Conservation (phyloP, 2,329 filamentous ascomycete genomes). For the Bimuria novae-zelandiae region DNA sequence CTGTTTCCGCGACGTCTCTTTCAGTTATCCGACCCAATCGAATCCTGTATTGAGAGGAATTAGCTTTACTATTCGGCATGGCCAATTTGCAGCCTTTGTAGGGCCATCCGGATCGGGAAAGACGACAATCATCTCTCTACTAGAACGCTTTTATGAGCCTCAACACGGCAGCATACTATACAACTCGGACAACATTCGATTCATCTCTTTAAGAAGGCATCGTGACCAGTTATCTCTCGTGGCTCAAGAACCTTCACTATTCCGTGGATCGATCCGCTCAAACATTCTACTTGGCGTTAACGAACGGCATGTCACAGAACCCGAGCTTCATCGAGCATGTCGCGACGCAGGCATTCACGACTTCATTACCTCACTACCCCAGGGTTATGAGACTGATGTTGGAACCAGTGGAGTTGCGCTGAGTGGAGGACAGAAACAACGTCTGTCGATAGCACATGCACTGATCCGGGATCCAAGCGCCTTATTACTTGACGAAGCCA, state of each 20-base stretch:
- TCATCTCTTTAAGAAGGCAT: constrained; percentile 77
- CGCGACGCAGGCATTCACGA: constrained; percentile 57
- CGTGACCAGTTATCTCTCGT: constrained; percentile 83
- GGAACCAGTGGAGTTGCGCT: constrained; percentile 59
- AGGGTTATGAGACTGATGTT: constrained; percentile 33
- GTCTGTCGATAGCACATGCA: constrained; percentile 73
- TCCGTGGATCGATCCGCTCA: constrained; percentile 84
- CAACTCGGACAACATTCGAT: constrained; percentile 69
- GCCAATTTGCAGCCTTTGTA: constrained; percentile 59
- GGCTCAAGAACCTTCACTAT: constrained; percentile 87
- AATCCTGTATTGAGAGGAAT: constrained; percentile 72
- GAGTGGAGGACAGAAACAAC: constrained; percentile 77
- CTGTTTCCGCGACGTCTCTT: constrained; percentile 77
- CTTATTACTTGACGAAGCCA: constrained; percentile 64
- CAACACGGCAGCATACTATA: constrained; percentile 62
- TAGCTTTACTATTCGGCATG: constrained; percentile 11
- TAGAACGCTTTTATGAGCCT: constrained; percentile 87
- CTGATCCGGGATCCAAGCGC: constrained; percentile 65
- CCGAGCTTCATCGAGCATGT: constrained; percentile 68
- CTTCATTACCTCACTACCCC: constrained; percentile 35
- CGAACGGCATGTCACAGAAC: constrained; percentile 63
- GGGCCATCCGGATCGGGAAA: constrained; percentile 91
- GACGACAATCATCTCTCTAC: constrained; percentile 82
- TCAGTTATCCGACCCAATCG: constrained; percentile 90
- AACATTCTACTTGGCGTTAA: constrained; percentile 74